phyloP scores from a whole-genome alignment of 2,329 filamentous ascomycete species.

The Calonectria pseudoreteaudii region DNA sequence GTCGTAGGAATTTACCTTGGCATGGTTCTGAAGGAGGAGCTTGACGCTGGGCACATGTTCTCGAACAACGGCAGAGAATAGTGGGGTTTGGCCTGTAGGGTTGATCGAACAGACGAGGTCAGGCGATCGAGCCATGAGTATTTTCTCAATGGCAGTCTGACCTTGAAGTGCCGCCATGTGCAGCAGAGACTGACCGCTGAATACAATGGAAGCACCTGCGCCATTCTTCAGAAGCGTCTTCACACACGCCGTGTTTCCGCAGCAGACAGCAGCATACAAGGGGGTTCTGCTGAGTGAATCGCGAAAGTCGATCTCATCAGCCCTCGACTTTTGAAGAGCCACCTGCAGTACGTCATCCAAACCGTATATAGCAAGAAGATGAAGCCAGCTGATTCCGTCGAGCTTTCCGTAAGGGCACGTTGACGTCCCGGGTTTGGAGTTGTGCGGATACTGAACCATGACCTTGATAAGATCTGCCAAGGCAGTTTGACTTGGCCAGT shows the following conservation, averaged over 20 bases:
- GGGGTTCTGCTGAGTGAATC: not conserved
- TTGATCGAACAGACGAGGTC: not conserved
- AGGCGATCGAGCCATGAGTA: not conserved
- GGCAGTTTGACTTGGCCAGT: not conserved
- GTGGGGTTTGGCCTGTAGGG: not conserved
- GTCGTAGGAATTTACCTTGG: not conserved
- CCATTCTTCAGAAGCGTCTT: not conserved
- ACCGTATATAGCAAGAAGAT: not conserved
- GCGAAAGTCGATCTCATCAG: not conserved
- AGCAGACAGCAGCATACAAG: not conserved
- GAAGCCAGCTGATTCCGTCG: not conserved
- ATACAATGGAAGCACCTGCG: not conserved
- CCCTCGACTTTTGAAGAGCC: not conserved
- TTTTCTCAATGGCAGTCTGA: not conserved
- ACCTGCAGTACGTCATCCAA: not conserved
- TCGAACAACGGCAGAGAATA: not conserved
- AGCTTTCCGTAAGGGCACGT: not conserved
- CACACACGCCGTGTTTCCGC: not conserved
- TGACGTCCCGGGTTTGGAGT: not conserved
- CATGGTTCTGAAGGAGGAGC: not conserved
- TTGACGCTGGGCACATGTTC: not conserved
- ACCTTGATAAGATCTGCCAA: not conserved
- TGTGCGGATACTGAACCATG: not conserved
- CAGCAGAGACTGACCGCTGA: not conserved
- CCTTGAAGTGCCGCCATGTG: constrained; percentile 1